Percentiles rank a stretch among this genome's conserved stretches.
phyloP scores from a whole-genome alignment of 306 rosid genomes.

The Cyclanthera cordifolia region DNA sequence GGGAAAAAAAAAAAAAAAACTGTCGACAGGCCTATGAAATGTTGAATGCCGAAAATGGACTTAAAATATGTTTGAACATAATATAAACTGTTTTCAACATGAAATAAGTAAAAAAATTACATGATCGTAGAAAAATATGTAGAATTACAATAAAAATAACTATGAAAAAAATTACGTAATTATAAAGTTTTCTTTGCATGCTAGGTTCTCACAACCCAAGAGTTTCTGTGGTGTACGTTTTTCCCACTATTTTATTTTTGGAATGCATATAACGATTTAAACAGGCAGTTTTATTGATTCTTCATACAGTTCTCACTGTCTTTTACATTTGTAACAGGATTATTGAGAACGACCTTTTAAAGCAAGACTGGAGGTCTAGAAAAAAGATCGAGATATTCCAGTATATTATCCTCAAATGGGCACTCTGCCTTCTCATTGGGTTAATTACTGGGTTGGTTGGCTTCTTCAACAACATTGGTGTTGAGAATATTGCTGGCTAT shows the following conservation, averaged over 20 bases:
- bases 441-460: slow-evolving; percentile 60
- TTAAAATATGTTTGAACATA: too few species aligned
- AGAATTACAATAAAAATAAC: neutral
- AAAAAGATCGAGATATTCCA: slow-evolving; percentile 38
- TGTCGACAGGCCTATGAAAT: neutral
- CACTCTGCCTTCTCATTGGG: slow-evolving; percentile 59
- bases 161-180: neutral
- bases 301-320: neutral
- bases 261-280: neutral
- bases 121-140: neutral
- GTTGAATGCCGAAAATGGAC: too few species aligned
- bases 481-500: slow-evolving; percentile 71
- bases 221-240: neutral
- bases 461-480: slow-evolving; percentile 55
- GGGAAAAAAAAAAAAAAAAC: neutral
- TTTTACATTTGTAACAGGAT: slow-evolving; percentile 44
- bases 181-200: neutral
- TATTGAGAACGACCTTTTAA: slow-evolving; percentile 60
- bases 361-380: slow-evolving; percentile 67
- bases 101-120: neutral
- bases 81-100: neutral
- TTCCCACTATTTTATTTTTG: neutral
- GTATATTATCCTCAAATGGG: slow-evolving; percentile 57
- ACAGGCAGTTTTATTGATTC: neutral
- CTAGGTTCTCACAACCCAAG: neutral